Evolutionary conservation across 495 filamentous ascomycete species (phyloP), one percentile per base, ranked within the genome.

Genomic region (Chaetomidium leptoderma): DNA sequence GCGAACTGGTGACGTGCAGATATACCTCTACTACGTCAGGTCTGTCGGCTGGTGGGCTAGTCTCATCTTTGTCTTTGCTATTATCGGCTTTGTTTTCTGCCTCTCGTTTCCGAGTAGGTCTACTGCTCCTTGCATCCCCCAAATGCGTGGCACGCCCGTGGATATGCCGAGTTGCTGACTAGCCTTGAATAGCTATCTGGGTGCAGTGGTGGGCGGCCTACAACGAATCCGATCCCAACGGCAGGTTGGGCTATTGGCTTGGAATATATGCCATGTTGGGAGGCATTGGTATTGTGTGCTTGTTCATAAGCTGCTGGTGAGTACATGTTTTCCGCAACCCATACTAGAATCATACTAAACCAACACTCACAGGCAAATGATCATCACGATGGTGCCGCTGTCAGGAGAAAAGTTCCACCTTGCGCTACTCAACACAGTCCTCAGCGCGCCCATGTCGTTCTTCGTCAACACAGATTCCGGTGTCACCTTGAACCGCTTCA

Each of bases 21-120:
- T 83, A 52, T 84, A 84, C 62, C 55, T 68, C 6, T 83, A 82
- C 62, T 84, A 83, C 54, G 57, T 79, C 52, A 66, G 67, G 35
- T 73, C 78, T 0, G 74, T 83, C 27, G 82, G 82, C 16, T 77
- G 72, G 74, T 33, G 72, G 13, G 68, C 72, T 0, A 73, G 72
- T 0, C 19, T 76, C 10, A 44, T 80, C 9, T 83, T 82, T 61
- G 64, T 77, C 3, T 11, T 64, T 29, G 60, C 59, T 9, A 65
- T 67, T 40, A 27, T 53, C 10, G 65, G 60, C 30, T 67, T 66
- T 33, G 59, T 66, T 4, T 68, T 70, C 26, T 66, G 57, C 57
- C 51, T 61, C 0, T 62, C 63, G 16, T 70, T 70, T 46, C 65
- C 67, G n/a, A 67, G 66, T 69, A 54, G 52, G 66, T 65, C 8